Evolutionary conservation across 306 rosid species (phyloP).

Genomic region (Corylus avellana): DNA sequence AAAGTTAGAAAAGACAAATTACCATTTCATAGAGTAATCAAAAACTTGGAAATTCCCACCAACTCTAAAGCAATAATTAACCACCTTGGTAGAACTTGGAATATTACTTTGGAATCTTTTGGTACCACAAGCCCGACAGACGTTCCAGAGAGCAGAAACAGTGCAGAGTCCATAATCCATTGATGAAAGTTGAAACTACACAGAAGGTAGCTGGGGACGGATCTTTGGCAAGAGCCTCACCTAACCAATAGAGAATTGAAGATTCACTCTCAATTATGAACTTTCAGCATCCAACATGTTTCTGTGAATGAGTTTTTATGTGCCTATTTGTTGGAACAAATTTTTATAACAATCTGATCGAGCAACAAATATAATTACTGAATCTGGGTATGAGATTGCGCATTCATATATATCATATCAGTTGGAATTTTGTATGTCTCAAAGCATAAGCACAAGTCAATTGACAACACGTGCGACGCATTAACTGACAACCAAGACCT

Average conservation of each 20-base stretch:
- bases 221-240: too few species aligned
- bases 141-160: not conserved
- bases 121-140: not conserved
- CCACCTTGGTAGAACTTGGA: not conserved
- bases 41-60: not conserved
- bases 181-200: not conserved
- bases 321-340: too few species aligned
- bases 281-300: too few species aligned
- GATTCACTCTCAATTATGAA: too few species aligned
- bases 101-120: slow-evolving; percentile 24
- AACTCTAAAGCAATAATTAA: not conserved
- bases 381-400: not conserved
- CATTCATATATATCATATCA: not conserved
- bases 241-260: too few species aligned
- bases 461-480: slow-evolving; percentile 33
- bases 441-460: not conserved
- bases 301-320: too few species aligned
- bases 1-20: not conserved
- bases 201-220: not conserved
- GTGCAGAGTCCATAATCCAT: not conserved
- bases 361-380: too few species aligned
- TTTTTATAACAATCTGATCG: too few species aligned
- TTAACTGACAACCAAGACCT: slow-evolving; percentile 29
- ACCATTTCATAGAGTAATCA: not conserved
- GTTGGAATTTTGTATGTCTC: not conserved